Evolutionary conservation across 495 filamentous ascomycete genomes (phyloP), one percentile per base, ranked within the genome.

Genomic region (Penicillium odoratum): DNA sequence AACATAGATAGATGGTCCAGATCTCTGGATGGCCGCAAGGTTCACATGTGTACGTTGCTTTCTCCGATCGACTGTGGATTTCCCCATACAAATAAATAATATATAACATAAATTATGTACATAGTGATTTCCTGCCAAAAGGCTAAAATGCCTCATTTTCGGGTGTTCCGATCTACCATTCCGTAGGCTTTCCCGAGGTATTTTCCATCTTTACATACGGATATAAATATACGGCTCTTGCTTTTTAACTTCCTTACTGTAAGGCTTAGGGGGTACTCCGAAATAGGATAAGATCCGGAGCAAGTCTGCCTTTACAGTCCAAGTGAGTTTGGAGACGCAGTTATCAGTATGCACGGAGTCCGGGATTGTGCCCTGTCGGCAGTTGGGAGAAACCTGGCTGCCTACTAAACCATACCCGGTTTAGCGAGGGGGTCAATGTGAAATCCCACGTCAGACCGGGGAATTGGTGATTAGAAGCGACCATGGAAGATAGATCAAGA

Each of bases 351-450:
- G 38, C 26, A 42, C 34, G 33, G 21, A 53, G 21, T 43, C 36
- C 51, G 46, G 11, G 26, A 28, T 21, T 3, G 26, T 15, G 51
- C 51, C 51, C 36, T 43, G 51, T 43, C 51, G 51, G 51, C 51
- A 53, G 38, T 53, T 53, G 51, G 13, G 18, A n/a, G 21, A 53
- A 53, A 53, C 15, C 43, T 49, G 57, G 48, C 29, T 47, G 43
- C n/a, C 38, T 36, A 33, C 57, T 68, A 68, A 56, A 30, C 66
- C 63, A 26, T 34, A 51, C 51, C 9, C 1, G 53, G 63, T 53
- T 31, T 64, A 63, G 61, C 30, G 42, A 40, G 36, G 48, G 48
- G 49, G 53, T 26, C 53, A 56, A 59, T 28, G 38, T 40, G 26
- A 16, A 21, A 46, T 33, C 42, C 52, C 52, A 55, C 52, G 52